phyloP scores from a whole-genome alignment of 352 stramenopile genomes.

The Sclerospora graminicola region DNA sequence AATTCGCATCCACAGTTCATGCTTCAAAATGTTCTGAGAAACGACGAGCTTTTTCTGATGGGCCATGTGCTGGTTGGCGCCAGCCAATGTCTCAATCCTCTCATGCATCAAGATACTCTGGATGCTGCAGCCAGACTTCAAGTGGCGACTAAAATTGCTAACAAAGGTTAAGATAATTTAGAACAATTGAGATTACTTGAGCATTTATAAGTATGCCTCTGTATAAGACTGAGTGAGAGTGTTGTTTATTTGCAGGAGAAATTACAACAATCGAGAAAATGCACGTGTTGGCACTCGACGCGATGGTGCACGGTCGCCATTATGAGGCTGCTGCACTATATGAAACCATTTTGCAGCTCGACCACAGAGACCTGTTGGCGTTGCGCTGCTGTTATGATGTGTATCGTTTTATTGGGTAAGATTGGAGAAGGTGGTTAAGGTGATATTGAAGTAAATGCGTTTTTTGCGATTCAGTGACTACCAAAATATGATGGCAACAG shows the following conservation, averaged over 20 bases:
- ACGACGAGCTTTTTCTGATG: constrained; percentile 68
- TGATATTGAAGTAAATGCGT: too few relatives aligned
- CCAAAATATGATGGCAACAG: constrained; percentile 63
- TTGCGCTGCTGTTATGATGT: constrained; percentile 72
- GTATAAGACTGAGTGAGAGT: too few relatives aligned
- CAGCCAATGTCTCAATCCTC: constrained; percentile 55
- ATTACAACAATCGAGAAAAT: constrained; percentile 43
- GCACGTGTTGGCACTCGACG: constrained; percentile 63
- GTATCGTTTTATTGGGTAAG: constrained; percentile 67
- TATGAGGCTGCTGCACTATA: constrained; percentile 62
- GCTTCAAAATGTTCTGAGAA: constrained; percentile 51
- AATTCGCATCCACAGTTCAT: constrained; percentile 69
- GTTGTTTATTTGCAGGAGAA: constrained; percentile 9
- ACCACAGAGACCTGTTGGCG: constrained; percentile 58
- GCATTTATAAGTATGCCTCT: too few relatives aligned
- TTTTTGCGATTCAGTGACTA: constrained; percentile 38
- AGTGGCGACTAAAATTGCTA: constrained; percentile 23
- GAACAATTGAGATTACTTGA: too few relatives aligned
- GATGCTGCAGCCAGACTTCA: constrained; percentile 30
- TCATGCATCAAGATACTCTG: constrained; percentile 55
- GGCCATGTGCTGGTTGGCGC: constrained; percentile 71
- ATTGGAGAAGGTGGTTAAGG: background rate
- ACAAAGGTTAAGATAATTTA: too few relatives aligned
- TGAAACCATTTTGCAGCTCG: constrained; percentile 67
- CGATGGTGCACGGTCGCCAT: constrained; percentile 52